phyloP scores from a whole-genome alignment of 2,329 filamentous ascomycete genomes.

The Colletotrichum phormii region DNA sequence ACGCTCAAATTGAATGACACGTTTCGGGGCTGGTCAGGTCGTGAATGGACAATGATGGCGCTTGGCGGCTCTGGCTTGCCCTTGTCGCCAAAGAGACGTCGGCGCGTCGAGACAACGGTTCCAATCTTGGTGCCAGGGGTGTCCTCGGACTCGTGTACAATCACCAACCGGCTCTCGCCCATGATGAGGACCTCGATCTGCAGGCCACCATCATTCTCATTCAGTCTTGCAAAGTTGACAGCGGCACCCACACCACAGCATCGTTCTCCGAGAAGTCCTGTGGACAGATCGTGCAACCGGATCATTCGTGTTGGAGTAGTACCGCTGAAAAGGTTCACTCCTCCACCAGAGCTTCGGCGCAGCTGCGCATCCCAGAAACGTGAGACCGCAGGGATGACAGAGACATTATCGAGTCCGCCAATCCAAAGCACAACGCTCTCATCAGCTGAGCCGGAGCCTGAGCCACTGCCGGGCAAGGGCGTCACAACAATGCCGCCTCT shows the following conservation, averaged over 20 bases:
- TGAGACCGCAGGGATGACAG: conserved; percentile 64
- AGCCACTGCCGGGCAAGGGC: conserved; percentile 53
- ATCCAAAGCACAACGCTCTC: conserved; percentile 70
- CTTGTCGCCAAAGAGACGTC: conserved; percentile 43
- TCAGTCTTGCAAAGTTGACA: conserved; percentile 46
- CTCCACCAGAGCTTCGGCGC: conserved; percentile 61
- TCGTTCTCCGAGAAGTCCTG: conserved; percentile 67
- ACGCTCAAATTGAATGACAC: conserved; percentile 64
- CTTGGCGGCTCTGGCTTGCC: conserved; percentile 55
- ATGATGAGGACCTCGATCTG: conserved; percentile 66
- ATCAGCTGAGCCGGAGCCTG: conserved; percentile 57
- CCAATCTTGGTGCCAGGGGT: conserved; percentile 56
- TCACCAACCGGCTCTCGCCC: conserved; percentile 66
- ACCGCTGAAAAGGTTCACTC: conserved; percentile 67
- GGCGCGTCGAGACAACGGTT: conserved; percentile 47
- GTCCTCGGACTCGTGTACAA: conserved; percentile 66
- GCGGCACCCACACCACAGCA: conserved; percentile 64
- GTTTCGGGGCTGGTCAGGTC: conserved; percentile 50
- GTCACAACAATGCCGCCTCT: conserved; percentile 65
- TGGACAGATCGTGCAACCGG: conserved; percentile 63
- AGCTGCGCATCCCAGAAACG: conserved; percentile 72
- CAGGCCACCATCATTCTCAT: conserved; percentile 52
- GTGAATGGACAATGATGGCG: conserved; percentile 68
- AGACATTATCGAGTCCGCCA: conserved; percentile 66
- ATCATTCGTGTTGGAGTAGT: conserved; percentile 67